phyloP scores from a whole-genome alignment of 2,329 filamentous ascomycete species.

The Colletotrichum euphorbiae region DNA sequence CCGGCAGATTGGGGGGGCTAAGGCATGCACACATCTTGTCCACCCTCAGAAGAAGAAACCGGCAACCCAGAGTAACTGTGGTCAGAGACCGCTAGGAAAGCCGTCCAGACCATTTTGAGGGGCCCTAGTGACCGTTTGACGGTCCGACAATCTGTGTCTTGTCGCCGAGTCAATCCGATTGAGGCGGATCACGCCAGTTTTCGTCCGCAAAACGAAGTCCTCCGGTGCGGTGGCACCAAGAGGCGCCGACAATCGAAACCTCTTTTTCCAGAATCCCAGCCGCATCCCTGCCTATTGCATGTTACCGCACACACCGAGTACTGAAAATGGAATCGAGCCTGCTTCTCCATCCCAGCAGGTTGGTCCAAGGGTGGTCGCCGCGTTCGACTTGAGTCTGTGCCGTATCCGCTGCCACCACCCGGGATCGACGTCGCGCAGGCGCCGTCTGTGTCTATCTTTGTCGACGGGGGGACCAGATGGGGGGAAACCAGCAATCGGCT shows the following conservation, averaged over 20 bases:
- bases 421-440: constrained; percentile 23
- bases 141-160: background rate
- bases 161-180: background rate
- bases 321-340: constrained; percentile 14
- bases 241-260: constrained; percentile 15
- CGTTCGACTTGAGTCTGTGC: constrained; percentile 18
- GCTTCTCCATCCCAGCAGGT: constrained; percentile 19
- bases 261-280: background rate
- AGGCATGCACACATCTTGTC: constrained; percentile 1
- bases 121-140: background rate
- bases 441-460: constrained; percentile 21
- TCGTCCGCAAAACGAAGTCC: background rate
- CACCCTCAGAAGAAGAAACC: background rate
- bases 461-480: constrained; percentile 4
- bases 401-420: constrained; percentile 23
- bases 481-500: constrained; percentile 1
- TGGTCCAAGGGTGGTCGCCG: constrained; percentile 27
- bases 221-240: constrained; percentile 4
- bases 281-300: constrained; percentile 10
- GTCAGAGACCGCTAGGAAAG: background rate
- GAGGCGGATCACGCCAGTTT: background rate
- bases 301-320: constrained; percentile 11
- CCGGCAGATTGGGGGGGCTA: constrained; percentile 2
- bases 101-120: background rate
- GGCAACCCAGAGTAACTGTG: background rate